Conservation (phyloP, 2,329 filamentous ascomycete species). For the Calonectria honghensis region DNA sequence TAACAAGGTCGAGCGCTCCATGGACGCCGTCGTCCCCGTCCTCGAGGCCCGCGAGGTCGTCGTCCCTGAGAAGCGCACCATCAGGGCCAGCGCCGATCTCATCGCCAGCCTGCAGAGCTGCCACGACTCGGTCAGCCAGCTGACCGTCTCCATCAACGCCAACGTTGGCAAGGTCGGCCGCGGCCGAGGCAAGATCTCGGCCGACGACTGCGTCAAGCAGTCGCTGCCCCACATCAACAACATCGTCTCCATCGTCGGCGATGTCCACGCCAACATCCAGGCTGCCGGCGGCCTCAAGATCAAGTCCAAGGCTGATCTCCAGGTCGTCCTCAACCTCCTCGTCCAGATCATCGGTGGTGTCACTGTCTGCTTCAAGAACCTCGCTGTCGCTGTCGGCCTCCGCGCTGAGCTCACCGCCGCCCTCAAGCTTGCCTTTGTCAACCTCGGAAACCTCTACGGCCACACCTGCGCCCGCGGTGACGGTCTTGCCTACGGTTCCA, state of each 20-base stretch:
- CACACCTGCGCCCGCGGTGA: not conserved
- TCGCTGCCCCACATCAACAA: not conserved
- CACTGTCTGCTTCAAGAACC: conserved; percentile 13
- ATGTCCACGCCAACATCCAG: conserved; percentile 13
- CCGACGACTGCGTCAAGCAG: not conserved
- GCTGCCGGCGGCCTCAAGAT: conserved; percentile 7
- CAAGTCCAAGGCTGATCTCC: conserved; percentile 1
- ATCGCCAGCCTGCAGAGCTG: conserved; percentile 14
- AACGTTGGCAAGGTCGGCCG: conserved; percentile 9
- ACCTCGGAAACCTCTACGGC: conserved; percentile 12
- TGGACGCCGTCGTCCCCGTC: conserved; percentile 3
- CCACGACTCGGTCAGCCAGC: not conserved
- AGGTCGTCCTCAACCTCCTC: not conserved
- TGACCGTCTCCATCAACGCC: conserved; percentile 7
- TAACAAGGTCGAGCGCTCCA: conserved; percentile 1
- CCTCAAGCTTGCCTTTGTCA: not conserved
- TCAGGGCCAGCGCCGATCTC: conserved; percentile 12
- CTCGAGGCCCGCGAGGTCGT: not conserved
- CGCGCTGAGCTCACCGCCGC: conserved; percentile 1
- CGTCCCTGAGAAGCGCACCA: conserved; percentile 4
- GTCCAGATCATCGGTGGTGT: conserved; percentile 5
- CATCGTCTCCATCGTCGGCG: not conserved
- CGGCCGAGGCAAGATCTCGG: not conserved
- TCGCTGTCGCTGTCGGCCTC: conserved; percentile 5
- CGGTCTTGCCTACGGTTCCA: conserved; percentile 7